Evolutionary conservation across 2,329 filamentous ascomycete genomes (phyloP), one percentile per base, ranked within the genome.

Genomic region (Ambrosiella xylebori): DNA sequence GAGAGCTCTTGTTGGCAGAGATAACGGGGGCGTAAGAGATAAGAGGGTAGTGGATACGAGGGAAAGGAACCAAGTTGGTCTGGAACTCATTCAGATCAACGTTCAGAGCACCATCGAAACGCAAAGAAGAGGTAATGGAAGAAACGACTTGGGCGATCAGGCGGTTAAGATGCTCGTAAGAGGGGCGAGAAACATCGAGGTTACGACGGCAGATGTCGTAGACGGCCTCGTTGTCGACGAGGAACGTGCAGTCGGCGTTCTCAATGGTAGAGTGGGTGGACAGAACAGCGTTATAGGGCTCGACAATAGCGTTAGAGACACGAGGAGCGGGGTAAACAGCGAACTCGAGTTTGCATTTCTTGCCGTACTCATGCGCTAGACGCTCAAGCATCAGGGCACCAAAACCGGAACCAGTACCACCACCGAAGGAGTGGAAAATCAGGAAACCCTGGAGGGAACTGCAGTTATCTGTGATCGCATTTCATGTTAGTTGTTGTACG

Each of bases 31-130:
- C 81, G 67, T 86, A 86, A 73, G 79, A 83, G 73, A 86, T 84
- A 52, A 86, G 72, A 56, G 83, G 83, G 71, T 85, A 86, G 74
- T 86, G 82, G 64, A 86, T 86, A 69, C 82, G 81, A 40, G 82
- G 82, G 70, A 84, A 86, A 35, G 82, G 82, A 57, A 86, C 83
- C 71, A 86, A 68, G 74, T 86, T 86, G 69, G 82, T 86, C 76
- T 86, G 83, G 77, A 86, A 86, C 73, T 86, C 83, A 76, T 85
- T 85, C 66, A 86, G 71, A 66, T 86, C 82, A 68, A 86, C 82
- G 66, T 86, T 86, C 64, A 86, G 79, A 57, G 82, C 80, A 69
- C 83, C 82, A 62, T 86, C 82, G 66, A 86, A 86, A 63, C 82
- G 82, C 64, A 86, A 74, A 60, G 81, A 85, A 50, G 82, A 84